phyloP scores from a whole-genome alignment of 306 rosid species.

The Argentina anserina region DNA sequence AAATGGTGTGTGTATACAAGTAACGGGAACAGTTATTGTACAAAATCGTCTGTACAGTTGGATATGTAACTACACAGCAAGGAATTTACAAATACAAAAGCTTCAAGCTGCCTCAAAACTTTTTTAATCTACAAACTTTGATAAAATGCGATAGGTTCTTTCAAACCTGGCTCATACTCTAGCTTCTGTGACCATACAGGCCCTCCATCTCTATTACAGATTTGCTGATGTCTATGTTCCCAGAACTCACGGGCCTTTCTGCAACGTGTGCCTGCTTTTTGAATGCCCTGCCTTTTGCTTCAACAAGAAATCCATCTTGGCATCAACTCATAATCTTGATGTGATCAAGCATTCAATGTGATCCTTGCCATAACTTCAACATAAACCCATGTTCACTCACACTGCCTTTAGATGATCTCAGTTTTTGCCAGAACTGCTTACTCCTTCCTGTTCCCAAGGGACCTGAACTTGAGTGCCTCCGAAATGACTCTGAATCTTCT shows the following conservation, averaged over 20 bases:
- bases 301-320: background rate
- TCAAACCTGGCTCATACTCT: slow-evolving; percentile 1
- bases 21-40: background rate
- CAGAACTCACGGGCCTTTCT: background rate
- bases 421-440: slow-evolving; percentile 57
- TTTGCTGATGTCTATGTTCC: background rate
- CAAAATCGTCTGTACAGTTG: slow-evolving; percentile 28
- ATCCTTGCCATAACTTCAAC: slow-evolving; percentile 42
- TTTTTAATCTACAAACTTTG: slow-evolving; percentile 14
- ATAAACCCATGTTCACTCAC: slow-evolving; percentile 62
- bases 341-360: slow-evolving; percentile 21
- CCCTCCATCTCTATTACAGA: background rate
- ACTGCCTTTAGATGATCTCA: slow-evolving; percentile 63
- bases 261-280: background rate
- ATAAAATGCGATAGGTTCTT: background rate
- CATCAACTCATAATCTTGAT: background rate
- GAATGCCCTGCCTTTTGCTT: slow-evolving; percentile 12
- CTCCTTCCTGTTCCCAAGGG: slow-evolving; percentile 58
- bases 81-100: slow-evolving; percentile 1
- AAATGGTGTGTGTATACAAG: background rate
- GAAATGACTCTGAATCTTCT: slow-evolving; percentile 45
- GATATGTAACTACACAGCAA: background rate
- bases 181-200: background rate
- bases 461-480: slow-evolving; percentile 67
- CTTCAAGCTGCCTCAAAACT: slow-evolving; percentile 11